Evolutionary conservation across 2,329 filamentous ascomycete species (phyloP).

Genomic region (Aspergillus sp.): DNA sequence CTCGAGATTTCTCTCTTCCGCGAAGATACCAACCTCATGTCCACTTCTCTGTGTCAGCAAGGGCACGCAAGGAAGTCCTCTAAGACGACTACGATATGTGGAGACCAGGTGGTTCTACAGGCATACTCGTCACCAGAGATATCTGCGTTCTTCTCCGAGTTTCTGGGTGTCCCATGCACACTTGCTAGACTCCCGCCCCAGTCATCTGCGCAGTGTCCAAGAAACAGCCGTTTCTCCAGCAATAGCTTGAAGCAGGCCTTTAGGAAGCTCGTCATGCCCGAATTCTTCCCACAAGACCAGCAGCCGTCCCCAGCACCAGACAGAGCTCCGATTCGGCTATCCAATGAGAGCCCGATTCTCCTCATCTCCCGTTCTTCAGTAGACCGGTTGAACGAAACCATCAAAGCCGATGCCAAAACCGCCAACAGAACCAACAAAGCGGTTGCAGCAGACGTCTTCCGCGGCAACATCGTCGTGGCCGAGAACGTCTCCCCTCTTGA

Average conservation of each 20-base stretch:
- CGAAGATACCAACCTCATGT: slow-evolving; percentile 46
- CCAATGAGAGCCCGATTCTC: slow-evolving; percentile 91
- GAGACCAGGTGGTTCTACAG: slow-evolving; percentile 64
- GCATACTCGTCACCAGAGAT: slow-evolving; percentile 60
- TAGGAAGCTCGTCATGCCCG: slow-evolving; percentile 37
- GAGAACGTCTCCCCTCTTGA: slow-evolving; percentile 32
- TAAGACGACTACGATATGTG: slow-evolving; percentile 57
- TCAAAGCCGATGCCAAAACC: slow-evolving; percentile 46
- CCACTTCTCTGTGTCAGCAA: slow-evolving; percentile 50
- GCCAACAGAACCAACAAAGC: slow-evolving; percentile 42
- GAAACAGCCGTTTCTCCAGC: slow-evolving; percentile 67
- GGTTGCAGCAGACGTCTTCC: slow-evolving; percentile 67
- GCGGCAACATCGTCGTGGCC: slow-evolving; percentile 76
- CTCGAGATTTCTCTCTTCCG: slow-evolving; percentile 31
- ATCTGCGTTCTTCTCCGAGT: slow-evolving; percentile 67
- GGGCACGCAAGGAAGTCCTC: slow-evolving; percentile 40
- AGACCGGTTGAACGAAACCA: slow-evolving; percentile 64
- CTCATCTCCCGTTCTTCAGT: slow-evolving; percentile 74
- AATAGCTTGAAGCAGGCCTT: slow-evolving; percentile 39
- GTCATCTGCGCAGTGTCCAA: slow-evolving; percentile 54
- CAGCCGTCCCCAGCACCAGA: slow-evolving; percentile 44
- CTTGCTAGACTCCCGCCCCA: slow-evolving; percentile 75
- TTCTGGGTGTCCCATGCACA: slow-evolving; percentile 69
- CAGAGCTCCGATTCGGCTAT: slow-evolving; percentile 58
- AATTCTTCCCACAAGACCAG: slow-evolving; percentile 44